A percentile compares a stretch with the other conserved stretches of the same genome.
Evolutionary conservation across 2,329 filamentous ascomycete species (phyloP).

Genomic region (Gremmenia infestans): DNA sequence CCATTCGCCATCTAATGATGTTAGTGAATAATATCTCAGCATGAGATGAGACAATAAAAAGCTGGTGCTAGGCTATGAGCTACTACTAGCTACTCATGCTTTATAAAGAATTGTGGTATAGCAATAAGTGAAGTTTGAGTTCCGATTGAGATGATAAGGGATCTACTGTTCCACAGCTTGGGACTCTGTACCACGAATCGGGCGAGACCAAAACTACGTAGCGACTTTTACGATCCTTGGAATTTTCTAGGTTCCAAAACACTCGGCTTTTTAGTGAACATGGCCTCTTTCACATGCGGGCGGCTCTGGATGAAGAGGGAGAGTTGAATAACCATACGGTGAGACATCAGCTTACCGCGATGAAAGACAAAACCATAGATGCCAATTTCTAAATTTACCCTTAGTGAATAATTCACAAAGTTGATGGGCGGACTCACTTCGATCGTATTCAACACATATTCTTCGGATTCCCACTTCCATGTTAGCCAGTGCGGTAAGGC

Average conservation of each 20-base stretch:
- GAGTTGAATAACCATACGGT: neutral
- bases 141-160: too few relatives aligned
- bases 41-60: neutral
- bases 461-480: constrained; percentile 65
- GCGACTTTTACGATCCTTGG: too few relatives aligned
- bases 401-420: constrained; percentile 1
- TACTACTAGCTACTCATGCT: too few relatives aligned
- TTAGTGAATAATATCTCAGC: neutral
- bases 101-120: too few relatives aligned
- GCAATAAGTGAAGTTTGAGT: too few relatives aligned
- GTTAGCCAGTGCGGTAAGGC: constrained; percentile 70
- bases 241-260: too few relatives aligned
- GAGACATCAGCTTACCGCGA: constrained; percentile 35
- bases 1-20: constrained; percentile 69
- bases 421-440: constrained; percentile 28
- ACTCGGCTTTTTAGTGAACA: neutral
- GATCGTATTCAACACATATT: constrained; percentile 71
- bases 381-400: constrained; percentile 49
- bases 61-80: too few relatives aligned
- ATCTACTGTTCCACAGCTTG: too few relatives aligned
- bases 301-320: neutral
- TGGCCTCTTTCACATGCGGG: too few relatives aligned
- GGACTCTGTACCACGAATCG: too few relatives aligned
- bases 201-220: too few relatives aligned
- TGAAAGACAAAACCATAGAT: constrained; percentile 91